These are phyloP conservation scores for Haplosporangium sp. DNA, from an alignment of 371 early-diverging fungal species.

Conservation along the genomic window DNA sequence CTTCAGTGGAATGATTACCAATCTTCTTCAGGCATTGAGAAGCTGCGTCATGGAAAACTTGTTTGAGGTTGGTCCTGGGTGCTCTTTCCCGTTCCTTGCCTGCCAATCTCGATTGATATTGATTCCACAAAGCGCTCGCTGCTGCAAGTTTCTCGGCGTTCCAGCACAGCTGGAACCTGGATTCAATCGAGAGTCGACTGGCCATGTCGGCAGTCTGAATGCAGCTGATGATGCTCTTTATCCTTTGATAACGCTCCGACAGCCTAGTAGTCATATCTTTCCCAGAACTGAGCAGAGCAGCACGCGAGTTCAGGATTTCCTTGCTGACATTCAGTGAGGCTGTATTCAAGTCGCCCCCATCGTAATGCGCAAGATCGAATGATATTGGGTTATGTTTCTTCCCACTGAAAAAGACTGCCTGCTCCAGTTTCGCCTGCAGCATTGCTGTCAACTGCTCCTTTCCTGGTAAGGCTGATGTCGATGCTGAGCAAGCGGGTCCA, in stretches of 20 bases:
- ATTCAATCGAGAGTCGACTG: conserved; percentile 30
- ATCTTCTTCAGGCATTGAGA: conserved; percentile 16
- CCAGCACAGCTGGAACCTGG: conserved; percentile 47
- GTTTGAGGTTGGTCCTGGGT: conserved; percentile 19
- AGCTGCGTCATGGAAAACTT: conserved; percentile 32
- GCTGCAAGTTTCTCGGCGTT: conserved; percentile 43
- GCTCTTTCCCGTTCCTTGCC: conserved; percentile 7
- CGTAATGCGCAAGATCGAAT: conserved; percentile 44
- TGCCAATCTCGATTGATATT: conserved; percentile 28
- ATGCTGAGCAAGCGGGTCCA: background rate
- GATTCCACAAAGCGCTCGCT: conserved; percentile 35
- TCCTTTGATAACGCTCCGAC: conserved; percentile 30
- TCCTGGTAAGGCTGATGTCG: conserved; percentile 2
- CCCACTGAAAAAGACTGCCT: conserved; percentile 44
- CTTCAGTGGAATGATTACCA: conserved; percentile 15
- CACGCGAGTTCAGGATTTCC: conserved; percentile 40
- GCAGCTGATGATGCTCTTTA: conserved; percentile 34
- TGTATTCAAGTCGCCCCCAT: conserved; percentile 37
- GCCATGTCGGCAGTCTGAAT: conserved; percentile 39
- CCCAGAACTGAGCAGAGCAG: conserved; percentile 19
- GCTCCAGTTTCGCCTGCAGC: conserved; percentile 47
- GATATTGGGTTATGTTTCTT: conserved; percentile 44
- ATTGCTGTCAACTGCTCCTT: conserved; percentile 23
- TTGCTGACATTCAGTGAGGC: conserved; percentile 43
- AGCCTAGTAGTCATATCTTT: conserved; percentile 33